Evolutionary conservation across 1,284 basidiomycete genomes (phyloP).

Genomic region (Vanrija humicola): DNA sequence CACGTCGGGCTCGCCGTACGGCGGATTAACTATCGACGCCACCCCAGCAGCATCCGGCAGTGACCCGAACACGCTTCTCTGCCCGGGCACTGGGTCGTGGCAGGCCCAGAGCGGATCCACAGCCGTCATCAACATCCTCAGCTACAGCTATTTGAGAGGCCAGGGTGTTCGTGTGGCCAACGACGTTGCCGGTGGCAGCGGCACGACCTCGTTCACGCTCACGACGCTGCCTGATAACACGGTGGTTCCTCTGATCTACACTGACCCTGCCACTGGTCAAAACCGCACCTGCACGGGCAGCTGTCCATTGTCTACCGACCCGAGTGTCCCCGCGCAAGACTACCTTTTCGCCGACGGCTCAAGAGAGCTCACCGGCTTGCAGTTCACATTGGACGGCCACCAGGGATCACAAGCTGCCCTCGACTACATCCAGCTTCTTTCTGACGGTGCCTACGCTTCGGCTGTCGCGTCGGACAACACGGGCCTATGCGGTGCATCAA

Average conservation of each 20-base stretch:
- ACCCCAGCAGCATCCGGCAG: conserved; percentile 70
- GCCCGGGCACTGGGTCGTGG: conserved; percentile 74
- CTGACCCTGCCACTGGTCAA: conserved; percentile 69
- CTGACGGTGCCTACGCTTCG: conserved; percentile 59
- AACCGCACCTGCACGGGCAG: conserved; percentile 65
- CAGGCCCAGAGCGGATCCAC: conserved; percentile 67
- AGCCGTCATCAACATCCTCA: conserved; percentile 69
- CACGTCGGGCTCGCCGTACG: conserved; percentile 50
- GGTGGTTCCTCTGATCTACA: conserved; percentile 68
- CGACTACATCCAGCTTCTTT: conserved; percentile 83
- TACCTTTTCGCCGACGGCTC: conserved; percentile 70
- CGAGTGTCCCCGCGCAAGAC: conserved; percentile 60
- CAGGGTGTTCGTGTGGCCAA: conserved; percentile 85
- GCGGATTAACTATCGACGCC: conserved; percentile 57
- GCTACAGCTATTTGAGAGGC: conserved; percentile 58
- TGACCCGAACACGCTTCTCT: conserved; percentile 72
- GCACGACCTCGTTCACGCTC: conserved; percentile 79
- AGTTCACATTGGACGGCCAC: conserved; percentile 74
- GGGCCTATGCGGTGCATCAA: conserved; percentile 23
- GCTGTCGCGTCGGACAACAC: conserved; percentile 52
- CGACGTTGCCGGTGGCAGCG: conserved; percentile 72
- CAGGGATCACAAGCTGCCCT: conserved; percentile 74
- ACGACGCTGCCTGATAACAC: conserved; percentile 84
- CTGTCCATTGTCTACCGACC: conserved; percentile 71
- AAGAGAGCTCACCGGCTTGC: conserved; percentile 57